Conservation (phyloP, 1,284 basidiomycete species). For the Rhodotorula sp. region DNA sequence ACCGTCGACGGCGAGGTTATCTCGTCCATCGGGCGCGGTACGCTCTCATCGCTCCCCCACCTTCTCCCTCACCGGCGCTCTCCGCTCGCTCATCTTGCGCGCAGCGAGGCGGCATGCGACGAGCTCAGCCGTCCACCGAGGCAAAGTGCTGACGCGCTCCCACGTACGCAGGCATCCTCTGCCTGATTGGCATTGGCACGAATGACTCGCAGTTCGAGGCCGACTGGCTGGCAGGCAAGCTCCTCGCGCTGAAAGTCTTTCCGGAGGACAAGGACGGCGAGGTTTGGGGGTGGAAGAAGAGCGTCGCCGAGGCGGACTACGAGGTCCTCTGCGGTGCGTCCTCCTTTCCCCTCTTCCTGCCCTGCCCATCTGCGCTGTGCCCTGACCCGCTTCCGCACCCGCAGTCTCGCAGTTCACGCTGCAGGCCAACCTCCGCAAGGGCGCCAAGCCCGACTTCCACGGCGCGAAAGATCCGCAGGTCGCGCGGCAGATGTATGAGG, state of each 20-base stretch:
- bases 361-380: too few relatives aligned
- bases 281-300: conserved; percentile 40
- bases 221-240: conserved; percentile 32
- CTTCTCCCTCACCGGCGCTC: too few relatives aligned
- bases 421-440: conserved; percentile 39
- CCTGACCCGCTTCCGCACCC: too few relatives aligned
- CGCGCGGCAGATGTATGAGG: conserved; percentile 39
- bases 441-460: conserved; percentile 45
- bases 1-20: conserved; percentile 31
- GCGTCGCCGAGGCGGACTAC: conserved; percentile 27
- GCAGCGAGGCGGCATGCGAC: too few relatives aligned
- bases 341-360: background rate
- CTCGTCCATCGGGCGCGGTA: conserved; percentile 28
- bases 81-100: background rate
- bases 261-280: conserved; percentile 31
- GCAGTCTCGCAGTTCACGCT: conserved; percentile 45
- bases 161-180: conserved; percentile 15
- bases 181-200: conserved; percentile 37
- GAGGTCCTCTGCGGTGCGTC: conserved; percentile 40
- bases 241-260: conserved; percentile 33
- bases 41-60: background rate
- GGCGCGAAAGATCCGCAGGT: conserved; percentile 39
- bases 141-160: background rate
- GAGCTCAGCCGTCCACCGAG: too few relatives aligned
- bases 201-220: conserved; percentile 30